A percentile compares a stretch with the other conserved stretches of the same genome.
phyloP scores from a whole-genome alignment of 2,329 filamentous ascomycete genomes.

The Zasmidium citrigriseum region DNA sequence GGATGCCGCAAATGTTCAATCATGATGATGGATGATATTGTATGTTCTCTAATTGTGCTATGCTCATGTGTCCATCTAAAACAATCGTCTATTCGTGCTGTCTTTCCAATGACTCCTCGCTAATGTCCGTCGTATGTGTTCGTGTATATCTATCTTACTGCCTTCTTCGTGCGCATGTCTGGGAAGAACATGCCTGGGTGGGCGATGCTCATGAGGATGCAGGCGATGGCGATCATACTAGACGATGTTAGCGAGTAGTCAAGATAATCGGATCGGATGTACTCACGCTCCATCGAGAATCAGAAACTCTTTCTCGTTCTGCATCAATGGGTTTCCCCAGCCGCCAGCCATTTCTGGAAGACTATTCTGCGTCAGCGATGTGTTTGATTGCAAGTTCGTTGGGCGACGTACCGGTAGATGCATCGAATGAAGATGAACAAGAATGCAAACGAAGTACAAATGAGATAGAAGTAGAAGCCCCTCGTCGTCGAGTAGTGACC shows the following conservation, averaged over 20 bases:
- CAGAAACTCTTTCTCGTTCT: slow-evolving; percentile 49
- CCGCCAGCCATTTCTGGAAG: slow-evolving; percentile 54
- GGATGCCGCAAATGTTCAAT: neutral
- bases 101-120: neutral
- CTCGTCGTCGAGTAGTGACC: slow-evolving; percentile 16
- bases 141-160: too few relatives aligned
- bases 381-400: neutral
- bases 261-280: slow-evolving; percentile 25
- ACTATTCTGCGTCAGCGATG: slow-evolving; percentile 30
- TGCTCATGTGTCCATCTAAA: neutral
- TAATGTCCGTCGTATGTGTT: neutral
- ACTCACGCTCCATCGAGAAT: slow-evolving; percentile 46
- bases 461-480: slow-evolving; percentile 57
- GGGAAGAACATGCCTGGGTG: slow-evolving; percentile 49
- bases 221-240: slow-evolving; percentile 46
- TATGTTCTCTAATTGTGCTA: neutral
- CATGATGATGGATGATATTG: neutral
- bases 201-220: slow-evolving; percentile 43
- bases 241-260: slow-evolving; percentile 27
- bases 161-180: slow-evolving; percentile 19
- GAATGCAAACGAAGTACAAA: slow-evolving; percentile 59
- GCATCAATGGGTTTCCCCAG: slow-evolving; percentile 51
- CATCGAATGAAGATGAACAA: slow-evolving; percentile 65
- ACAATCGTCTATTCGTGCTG: neutral
- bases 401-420: slow-evolving; percentile 54